Evolutionary conservation across 2,329 filamentous ascomycete genomes (phyloP).

Genomic region (Didymella segeticola): DNA sequence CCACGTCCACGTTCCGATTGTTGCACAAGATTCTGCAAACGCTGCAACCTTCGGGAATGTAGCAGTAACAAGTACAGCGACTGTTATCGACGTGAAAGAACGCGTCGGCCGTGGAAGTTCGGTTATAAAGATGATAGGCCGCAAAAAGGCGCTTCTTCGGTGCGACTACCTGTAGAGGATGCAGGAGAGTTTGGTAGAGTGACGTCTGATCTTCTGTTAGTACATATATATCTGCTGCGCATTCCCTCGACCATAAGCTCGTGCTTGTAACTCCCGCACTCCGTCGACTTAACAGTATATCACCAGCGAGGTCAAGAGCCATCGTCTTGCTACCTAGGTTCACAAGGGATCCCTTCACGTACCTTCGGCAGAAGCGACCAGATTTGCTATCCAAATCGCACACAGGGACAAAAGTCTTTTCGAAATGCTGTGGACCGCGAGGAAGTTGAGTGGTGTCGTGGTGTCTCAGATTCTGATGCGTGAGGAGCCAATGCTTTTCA

Average conservation of each 20-base stretch:
- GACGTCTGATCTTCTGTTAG: constrained; percentile 29
- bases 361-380: constrained; percentile 21
- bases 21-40: constrained; percentile 17
- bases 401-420: constrained; percentile 12
- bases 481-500: constrained; percentile 36
- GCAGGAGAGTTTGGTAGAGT: not conserved
- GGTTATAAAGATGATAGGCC: constrained; percentile 15
- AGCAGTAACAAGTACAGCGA: constrained; percentile 2
- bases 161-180: constrained; percentile 13
- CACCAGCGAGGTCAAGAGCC: not conserved
- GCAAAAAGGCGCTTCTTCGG: constrained; percentile 22
- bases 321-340: not conserved
- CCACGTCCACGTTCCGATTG: constrained; percentile 7
- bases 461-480: constrained; percentile 37
- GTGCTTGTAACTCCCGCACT: constrained; percentile 1
- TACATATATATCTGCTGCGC: constrained; percentile 47
- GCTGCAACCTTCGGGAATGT: constrained; percentile 1
- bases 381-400: constrained; percentile 15
- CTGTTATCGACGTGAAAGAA: not conserved
- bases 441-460: constrained; percentile 28
- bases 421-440: constrained; percentile 29
- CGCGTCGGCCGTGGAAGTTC: constrained; percentile 9
- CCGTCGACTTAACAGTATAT: constrained; percentile 14
- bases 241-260: constrained; percentile 25
- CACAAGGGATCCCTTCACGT: constrained; percentile 17